phyloP scores from a whole-genome alignment of 257 asterid species.

The Solanum gracilifrons region DNA sequence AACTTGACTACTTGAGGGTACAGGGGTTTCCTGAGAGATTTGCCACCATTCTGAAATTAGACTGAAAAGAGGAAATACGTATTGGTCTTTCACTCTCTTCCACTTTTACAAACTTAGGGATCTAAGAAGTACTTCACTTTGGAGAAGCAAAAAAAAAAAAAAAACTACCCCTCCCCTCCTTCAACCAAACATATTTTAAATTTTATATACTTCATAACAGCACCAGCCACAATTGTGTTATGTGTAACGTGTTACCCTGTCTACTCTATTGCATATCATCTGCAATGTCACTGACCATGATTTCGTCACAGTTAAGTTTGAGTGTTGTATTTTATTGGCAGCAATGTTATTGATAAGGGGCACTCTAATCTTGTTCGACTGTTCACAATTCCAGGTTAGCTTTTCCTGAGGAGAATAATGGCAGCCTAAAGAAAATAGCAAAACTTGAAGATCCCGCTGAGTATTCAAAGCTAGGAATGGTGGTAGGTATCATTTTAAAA shows the following conservation, averaged over 20 bases:
- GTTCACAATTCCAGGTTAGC: constrained; percentile 47
- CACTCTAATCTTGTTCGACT: background rate
- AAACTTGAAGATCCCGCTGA: constrained; percentile 61
- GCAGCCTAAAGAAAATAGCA: constrained; percentile 54
- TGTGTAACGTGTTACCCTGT: background rate
- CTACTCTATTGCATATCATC: background rate
- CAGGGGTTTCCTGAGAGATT: background rate
- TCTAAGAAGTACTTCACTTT: background rate
- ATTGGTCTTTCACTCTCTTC: background rate
- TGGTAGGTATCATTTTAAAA: constrained; percentile 31
- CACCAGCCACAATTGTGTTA: background rate
- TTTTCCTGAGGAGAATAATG: constrained; percentile 85
- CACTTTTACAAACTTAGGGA: background rate
- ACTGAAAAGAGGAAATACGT: background rate
- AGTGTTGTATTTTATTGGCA: background rate
- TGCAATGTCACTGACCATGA: background rate
- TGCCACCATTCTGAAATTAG: background rate
- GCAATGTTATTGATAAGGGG: background rate
- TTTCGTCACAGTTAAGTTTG: background rate
- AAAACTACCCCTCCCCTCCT: background rate
- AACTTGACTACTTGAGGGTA: background rate
- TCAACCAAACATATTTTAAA: background rate
- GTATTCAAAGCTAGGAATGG: constrained; percentile 51
- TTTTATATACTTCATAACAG: background rate
- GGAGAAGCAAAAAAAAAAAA: background rate